Percentiles rank a stretch among this genome's conserved stretches.
Conservation (phyloP, 2,329 filamentous ascomycete genomes). For the Alternaria novae-zelandiae region DNA sequence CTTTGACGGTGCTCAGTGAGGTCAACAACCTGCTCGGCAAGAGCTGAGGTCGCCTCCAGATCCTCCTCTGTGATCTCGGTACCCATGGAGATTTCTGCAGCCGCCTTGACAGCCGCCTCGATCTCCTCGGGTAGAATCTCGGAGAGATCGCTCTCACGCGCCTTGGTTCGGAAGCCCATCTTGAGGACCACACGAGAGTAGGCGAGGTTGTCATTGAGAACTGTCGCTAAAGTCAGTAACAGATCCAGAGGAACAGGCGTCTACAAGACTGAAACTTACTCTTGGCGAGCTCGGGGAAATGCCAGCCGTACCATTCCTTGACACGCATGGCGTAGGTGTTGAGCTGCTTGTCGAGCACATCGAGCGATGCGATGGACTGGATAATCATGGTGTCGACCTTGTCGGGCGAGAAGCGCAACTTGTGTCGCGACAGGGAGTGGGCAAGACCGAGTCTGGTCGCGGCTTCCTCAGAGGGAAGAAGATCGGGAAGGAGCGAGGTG, state of each 20-base stretch:
- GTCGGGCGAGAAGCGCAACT: constrained; percentile 97
- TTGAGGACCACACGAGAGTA: constrained; percentile 87
- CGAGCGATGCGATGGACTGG: constrained; percentile 85
- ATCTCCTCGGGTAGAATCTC: constrained; percentile 90
- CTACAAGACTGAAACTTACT: constrained; percentile 54
- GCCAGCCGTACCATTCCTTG: constrained; percentile 99
- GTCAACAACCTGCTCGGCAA: constrained; percentile 91
- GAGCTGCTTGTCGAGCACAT: constrained; percentile 97
- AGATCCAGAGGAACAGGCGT: neutral
- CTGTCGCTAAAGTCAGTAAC: neutral
- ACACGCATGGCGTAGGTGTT: constrained; percentile 99
- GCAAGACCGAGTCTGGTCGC: constrained; percentile 96
- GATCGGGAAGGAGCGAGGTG: constrained; percentile 85
- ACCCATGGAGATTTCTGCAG: constrained; percentile 97
- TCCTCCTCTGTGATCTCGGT: constrained; percentile 95
- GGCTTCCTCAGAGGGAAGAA: constrained; percentile 83
- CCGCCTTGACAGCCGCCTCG: constrained; percentile 87
- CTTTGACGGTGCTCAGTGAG: constrained; percentile 83
- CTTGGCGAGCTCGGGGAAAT: constrained; percentile 97
- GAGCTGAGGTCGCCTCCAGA: constrained; percentile 86
- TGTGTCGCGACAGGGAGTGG: constrained; percentile 90
- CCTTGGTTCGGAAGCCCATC: constrained; percentile 87
- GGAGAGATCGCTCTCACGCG: constrained; percentile 75
- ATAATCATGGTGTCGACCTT: constrained; percentile 99
- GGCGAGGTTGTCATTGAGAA: constrained; percentile 72